These are phyloP conservation scores for Nissolia schottii DNA, from an alignment of 306 rosid species.

Conservation along the genomic window DNA sequence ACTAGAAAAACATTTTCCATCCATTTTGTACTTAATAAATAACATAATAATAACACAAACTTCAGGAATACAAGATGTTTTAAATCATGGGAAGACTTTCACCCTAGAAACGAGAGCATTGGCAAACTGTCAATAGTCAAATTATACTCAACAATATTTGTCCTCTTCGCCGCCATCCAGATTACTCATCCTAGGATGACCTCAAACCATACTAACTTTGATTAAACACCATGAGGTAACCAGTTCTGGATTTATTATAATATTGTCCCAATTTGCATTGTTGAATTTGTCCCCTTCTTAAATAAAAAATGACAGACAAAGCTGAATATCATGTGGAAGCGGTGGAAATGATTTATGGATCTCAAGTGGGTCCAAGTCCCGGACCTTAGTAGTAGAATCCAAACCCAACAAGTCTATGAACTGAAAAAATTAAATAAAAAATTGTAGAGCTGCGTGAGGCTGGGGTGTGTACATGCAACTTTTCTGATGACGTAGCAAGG, in stretches of 20 bases:
- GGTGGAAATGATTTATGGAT: not conserved
- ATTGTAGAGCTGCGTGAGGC: slow-evolving; percentile 18
- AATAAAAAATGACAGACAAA: not conserved
- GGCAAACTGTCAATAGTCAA: not conserved
- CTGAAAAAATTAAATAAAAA: not conserved
- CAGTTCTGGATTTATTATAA: not conserved
- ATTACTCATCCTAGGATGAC: not conserved
- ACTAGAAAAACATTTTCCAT: not conserved
- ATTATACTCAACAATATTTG: slow-evolving; percentile 1
- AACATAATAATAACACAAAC: not conserved
- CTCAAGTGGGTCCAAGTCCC: not conserved
- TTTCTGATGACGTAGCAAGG: not conserved
- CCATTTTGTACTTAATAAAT: not conserved
- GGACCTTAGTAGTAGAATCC: not conserved
- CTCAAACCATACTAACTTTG: not conserved
- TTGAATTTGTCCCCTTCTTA: not conserved
- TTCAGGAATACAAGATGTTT: not conserved
- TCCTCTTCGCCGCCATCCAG: not conserved
- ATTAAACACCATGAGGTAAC: not conserved
- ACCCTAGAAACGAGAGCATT: not conserved
- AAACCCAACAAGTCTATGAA: not conserved
- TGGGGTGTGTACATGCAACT: not conserved
- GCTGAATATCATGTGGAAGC: not conserved
- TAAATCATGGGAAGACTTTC: not conserved
- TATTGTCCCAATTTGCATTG: not conserved